phyloP scores from a whole-genome alignment of 495 filamentous ascomycete species.

The Wilcoxina mikolae region DNA sequence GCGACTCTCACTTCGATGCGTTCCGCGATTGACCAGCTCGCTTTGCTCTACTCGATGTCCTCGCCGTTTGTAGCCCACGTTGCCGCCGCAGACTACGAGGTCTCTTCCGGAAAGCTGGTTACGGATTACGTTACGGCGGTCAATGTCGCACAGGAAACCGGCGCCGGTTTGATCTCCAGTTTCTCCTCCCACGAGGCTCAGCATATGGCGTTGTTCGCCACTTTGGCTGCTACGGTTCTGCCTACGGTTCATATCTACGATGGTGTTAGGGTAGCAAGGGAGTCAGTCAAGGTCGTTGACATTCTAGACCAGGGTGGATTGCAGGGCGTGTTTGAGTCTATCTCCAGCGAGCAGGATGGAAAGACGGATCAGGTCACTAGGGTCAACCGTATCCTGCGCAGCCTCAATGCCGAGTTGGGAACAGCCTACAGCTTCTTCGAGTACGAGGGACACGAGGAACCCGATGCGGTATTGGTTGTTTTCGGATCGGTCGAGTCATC shows the following conservation, averaged over 20 bases:
- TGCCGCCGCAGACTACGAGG: constrained; percentile 78
- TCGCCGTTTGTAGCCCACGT: constrained; percentile 88
- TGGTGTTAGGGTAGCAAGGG: constrained; percentile 69
- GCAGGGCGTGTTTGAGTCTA: constrained; percentile 50
- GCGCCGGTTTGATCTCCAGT: constrained; percentile 71
- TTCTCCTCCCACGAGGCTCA: constrained; percentile 78
- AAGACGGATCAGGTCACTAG: constrained; percentile 60
- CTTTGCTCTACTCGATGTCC: constrained; percentile 71
- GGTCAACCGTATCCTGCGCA: constrained; percentile 54
- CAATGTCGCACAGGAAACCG: constrained; percentile 76
- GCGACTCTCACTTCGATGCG: constrained; percentile 67
- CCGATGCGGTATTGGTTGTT: constrained; percentile 70
- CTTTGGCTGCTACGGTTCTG: constrained; percentile 59
- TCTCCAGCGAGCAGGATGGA: constrained; percentile 48
- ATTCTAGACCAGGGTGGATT: constrained; percentile 60
- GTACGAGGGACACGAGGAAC: constrained; percentile 68
- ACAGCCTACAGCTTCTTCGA: constrained; percentile 87
- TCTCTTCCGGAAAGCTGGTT: constrained; percentile 47
- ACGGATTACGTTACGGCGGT: constrained; percentile 76
- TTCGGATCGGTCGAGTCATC: constrained; percentile 86
- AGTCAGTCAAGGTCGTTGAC: constrained; percentile 76
- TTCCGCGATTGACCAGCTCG: constrained; percentile 73
- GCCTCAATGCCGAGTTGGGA: constrained; percentile 83
- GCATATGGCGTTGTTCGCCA: constrained; percentile 88
- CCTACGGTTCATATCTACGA: constrained; percentile 89